These are phyloP conservation scores for Trichoderma breve DNA, from an alignment of 2,329 filamentous ascomycete genomes.

Conservation along the genomic window DNA sequence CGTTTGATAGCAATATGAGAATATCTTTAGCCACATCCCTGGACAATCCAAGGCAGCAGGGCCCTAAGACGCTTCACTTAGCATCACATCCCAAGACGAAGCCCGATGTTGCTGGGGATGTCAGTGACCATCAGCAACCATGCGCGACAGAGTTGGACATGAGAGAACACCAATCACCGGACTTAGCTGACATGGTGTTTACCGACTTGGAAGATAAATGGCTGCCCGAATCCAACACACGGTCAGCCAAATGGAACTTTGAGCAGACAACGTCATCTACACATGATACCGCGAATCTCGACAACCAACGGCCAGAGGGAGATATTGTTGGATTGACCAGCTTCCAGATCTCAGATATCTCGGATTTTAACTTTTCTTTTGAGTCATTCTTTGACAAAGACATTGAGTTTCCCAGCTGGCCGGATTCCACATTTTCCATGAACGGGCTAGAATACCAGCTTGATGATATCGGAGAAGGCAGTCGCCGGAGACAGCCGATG, in stretches of 20 bases:
- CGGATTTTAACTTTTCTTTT: constrained; percentile 10
- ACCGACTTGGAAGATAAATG: not conserved
- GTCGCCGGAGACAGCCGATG: not conserved
- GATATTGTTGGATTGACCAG: not conserved
- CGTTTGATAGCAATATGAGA: constrained; percentile 9
- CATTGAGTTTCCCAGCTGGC: not conserved
- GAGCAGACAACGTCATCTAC: not conserved
- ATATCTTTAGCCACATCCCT: not conserved
- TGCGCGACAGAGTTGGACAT: not conserved
- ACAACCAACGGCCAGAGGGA: not conserved
- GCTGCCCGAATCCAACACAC: not conserved
- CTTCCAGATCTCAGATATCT: not conserved
- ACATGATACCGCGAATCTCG: not conserved
- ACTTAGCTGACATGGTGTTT: not conserved
- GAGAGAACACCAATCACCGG: not conserved
- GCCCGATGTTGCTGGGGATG: not conserved
- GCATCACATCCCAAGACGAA: not conserved
- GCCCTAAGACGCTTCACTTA: not conserved
- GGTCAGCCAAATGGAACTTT: not conserved
- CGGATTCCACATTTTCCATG: not conserved
- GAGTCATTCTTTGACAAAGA: not conserved
- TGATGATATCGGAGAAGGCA: not conserved
- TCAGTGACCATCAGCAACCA: not conserved
- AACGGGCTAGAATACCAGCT: not conserved
- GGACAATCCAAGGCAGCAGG: not conserved